Evolutionary conservation across 805 yeast species (phyloP).

Genomic region (Tetrapisispora taiwanensis): DNA sequence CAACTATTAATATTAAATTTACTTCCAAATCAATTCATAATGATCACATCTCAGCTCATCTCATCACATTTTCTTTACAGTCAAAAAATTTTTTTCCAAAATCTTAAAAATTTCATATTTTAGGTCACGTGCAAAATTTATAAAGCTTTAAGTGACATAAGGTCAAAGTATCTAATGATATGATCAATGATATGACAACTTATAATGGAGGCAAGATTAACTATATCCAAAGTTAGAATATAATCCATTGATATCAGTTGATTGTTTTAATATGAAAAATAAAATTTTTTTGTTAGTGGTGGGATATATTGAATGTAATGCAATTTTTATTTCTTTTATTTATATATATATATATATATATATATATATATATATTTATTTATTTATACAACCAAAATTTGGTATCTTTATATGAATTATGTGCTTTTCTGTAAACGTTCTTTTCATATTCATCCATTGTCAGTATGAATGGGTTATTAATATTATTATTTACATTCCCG

Average conservation of each 20-base stretch:
- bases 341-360: too few relatives aligned
- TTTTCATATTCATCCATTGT: conserved; percentile 74
- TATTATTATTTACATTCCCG: conserved; percentile 32
- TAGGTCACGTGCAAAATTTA: not conserved
- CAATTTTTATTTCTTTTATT: not conserved
- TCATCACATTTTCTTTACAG: conserved; percentile 2
- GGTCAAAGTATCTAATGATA: too few relatives aligned
- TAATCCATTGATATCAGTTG: too few relatives aligned
- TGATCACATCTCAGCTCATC: not conserved
- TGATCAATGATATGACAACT: too few relatives aligned
- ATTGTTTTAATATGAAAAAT: too few relatives aligned
- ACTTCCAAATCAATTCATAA: too few relatives aligned
- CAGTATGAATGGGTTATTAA: conserved; percentile 36
- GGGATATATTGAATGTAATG: not conserved
- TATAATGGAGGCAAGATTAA: too few relatives aligned
- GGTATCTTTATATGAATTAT: conserved; percentile 38
- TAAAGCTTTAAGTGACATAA: too few relatives aligned
- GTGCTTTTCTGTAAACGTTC: conserved; percentile 42
- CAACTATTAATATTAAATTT: too few relatives aligned
- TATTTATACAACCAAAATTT: conserved; percentile 31
- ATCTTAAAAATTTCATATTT: not conserved
- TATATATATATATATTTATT: too few relatives aligned
- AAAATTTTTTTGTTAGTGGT: too few relatives aligned
- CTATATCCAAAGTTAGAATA: too few relatives aligned
- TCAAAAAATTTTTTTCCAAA: not conserved